Conservation (phyloP, 2,329 filamentous ascomycete species). For the Bertia moriformis region DNA sequence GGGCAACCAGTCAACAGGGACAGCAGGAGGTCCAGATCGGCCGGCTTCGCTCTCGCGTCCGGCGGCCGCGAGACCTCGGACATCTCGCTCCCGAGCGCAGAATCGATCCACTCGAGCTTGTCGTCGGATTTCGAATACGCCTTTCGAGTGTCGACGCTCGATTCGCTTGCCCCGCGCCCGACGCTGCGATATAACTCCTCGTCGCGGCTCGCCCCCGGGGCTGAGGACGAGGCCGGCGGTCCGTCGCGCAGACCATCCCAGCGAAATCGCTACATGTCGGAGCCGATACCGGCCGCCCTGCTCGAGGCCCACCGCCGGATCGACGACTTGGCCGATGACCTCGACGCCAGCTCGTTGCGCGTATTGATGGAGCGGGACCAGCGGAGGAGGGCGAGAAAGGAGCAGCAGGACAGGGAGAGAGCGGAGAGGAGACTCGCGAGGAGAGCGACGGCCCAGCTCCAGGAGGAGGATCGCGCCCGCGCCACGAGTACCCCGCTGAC, state of each 20-base stretch:
- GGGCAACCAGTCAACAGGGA: constrained; percentile 46
- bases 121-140: constrained; percentile 64
- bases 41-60: constrained; percentile 27
- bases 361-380: constrained; percentile 83
- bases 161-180: constrained; percentile 72
- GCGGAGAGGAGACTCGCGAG: constrained; percentile 49
- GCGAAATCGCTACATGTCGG: constrained; percentile 33
- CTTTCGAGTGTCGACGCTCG: constrained; percentile 68
- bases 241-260: constrained; percentile 32
- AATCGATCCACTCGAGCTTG: constrained; percentile 63
- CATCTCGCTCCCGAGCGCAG: constrained; percentile 58
- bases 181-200: constrained; percentile 68
- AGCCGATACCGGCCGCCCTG: constrained; percentile 44
- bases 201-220: constrained; percentile 48
- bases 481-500: constrained; percentile 31
- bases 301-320: constrained; percentile 47
- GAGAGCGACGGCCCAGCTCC: constrained; percentile 51
- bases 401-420: constrained; percentile 50
- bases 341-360: constrained; percentile 71
- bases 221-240: constrained; percentile 31
- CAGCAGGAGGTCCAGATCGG: constrained; percentile 51
- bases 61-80: constrained; percentile 41
- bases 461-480: constrained; percentile 38
- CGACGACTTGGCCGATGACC: constrained; percentile 64
- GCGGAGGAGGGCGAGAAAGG: constrained; percentile 64